Conservation (phyloP, 768 basidiomycete genomes). For the Gelatoporia subvermispora region DNA sequence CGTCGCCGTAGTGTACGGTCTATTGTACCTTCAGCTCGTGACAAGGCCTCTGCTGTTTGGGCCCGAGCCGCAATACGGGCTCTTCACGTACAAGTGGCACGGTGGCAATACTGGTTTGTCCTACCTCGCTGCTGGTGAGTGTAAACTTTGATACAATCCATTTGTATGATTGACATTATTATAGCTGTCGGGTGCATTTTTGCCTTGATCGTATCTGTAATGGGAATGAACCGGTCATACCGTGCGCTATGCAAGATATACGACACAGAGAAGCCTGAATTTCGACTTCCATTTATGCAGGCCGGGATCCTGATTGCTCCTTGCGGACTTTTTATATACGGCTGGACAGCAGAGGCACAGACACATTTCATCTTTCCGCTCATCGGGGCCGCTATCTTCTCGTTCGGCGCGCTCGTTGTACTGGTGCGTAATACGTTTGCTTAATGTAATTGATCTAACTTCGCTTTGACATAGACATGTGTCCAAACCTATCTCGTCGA, state of each 20-base stretch:
- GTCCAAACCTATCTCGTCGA: constrained; percentile 4
- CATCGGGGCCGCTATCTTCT: constrained; percentile 5
- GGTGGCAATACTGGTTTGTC: constrained; percentile 2
- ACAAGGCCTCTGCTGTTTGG: constrained; percentile 4
- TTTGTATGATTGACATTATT: neutral
- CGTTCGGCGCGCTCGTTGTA: constrained; percentile 1
- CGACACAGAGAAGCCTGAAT: constrained; percentile 3
- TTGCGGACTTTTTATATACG: neutral
- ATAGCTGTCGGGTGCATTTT: constrained; percentile 3
- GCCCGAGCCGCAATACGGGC: neutral
- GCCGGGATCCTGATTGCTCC: constrained; percentile 1
- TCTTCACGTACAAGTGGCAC: constrained; percentile 6
- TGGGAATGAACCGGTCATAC: constrained; percentile 1
- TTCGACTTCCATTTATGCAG: constrained; percentile 6
- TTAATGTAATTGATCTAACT: neutral
- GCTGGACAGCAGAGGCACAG: neutral
- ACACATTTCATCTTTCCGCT: constrained; percentile 1
- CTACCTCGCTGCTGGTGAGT: constrained; percentile 4
- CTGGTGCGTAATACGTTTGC: neutral
- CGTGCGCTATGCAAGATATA: constrained; percentile 3
- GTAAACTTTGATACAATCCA: too few relatives aligned
- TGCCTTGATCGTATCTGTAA: neutral
- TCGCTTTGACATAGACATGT: neutral
- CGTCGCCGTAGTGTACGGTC: constrained; percentile 3
- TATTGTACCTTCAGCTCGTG: constrained; percentile 3